Percentiles rank a stretch among this genome's conserved stretches.
phyloP scores from a whole-genome alignment of 2,329 filamentous ascomycete genomes.

The Calonectria multiphialidica region DNA sequence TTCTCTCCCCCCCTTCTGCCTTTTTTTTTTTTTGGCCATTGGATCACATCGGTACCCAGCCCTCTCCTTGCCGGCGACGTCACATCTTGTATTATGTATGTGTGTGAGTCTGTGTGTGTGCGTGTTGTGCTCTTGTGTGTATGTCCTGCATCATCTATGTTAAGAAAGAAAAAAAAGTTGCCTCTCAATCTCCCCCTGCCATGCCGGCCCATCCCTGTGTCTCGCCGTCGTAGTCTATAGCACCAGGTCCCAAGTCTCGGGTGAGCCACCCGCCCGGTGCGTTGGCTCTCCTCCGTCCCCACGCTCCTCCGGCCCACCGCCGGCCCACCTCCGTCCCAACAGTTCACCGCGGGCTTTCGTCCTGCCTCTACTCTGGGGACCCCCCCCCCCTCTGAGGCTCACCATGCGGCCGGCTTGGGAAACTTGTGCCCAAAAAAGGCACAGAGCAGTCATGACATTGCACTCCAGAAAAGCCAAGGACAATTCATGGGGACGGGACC shows the following conservation, averaged over 20 bases:
- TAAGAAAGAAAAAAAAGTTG: background rate
- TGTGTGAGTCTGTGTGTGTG: background rate
- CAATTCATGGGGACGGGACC: background rate
- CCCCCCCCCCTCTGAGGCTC: background rate
- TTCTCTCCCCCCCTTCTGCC: background rate
- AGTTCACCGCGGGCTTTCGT: constrained; percentile 32
- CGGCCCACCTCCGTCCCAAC: constrained; percentile 35
- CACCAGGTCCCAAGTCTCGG: constrained; percentile 24
- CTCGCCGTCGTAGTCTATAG: constrained; percentile 24
- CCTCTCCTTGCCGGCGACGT: background rate
- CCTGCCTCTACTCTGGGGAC: background rate
- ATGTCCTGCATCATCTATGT: constrained; percentile 5
- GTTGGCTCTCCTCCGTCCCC: constrained; percentile 38
- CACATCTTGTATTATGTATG: background rate
- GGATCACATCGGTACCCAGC: background rate
- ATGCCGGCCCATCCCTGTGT: constrained; percentile 11
- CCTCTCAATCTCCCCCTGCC: background rate
- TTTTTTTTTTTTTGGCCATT: background rate
- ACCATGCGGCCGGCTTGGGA: background rate
- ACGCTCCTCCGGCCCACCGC: constrained; percentile 27
- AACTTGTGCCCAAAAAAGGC: background rate
- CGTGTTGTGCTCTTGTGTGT: background rate
- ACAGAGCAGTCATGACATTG: background rate
- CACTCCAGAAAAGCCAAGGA: constrained; percentile 19
- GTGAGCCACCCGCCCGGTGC: constrained; percentile 36